Evolutionary conservation across 2,329 filamentous ascomycete genomes (phyloP), one percentile per base, ranked within the genome.

Genomic region (Fusarium decemcellulare): DNA sequence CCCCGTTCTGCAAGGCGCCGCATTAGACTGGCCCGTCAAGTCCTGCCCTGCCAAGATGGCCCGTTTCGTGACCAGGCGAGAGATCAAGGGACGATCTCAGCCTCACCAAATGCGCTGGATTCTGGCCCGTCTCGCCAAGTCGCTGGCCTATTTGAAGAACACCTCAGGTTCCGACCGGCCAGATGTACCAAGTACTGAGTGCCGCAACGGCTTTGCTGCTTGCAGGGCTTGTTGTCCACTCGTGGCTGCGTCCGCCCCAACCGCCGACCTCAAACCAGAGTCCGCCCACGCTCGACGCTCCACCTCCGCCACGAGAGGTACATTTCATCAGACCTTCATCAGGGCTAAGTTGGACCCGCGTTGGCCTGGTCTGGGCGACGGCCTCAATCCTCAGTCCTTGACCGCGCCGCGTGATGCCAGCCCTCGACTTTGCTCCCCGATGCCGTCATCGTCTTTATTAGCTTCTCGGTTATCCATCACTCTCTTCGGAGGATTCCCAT

Each of bases 381-480:
- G 73, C 72, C 73, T 75, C 72, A 75, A 75, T 63, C 37, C 71
- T 75, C 62, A 75, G 73, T 75, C 73, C 66, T 72, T 48, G 56
- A 46, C 47, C 40, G 54, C 52, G 64, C 65, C 60, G 63, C 54
- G 71, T 72, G 72, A 74, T 73, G 57, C 57, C 59, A 59, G 39
- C 64, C 60, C 57, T 47, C 50, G 46, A 46, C 43, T 32, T 51
- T 47, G 16, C 51, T 65, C 46, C 48, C 64, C 54, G 23, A 71
- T 71, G 68, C 70, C 62, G 65, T 75, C 70, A 72, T 72, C 42
- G 44, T 65, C 57, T 27, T 62, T 14, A 43, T 60, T 65, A 63
- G 61, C 50, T 53, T 66, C 27, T 61, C 43, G 57, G 39, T 52
- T 70, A 47, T 59, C 59, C 46, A 61, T 65, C 47, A 40, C 29